phyloP scores from a whole-genome alignment of 2,329 filamentous ascomycete genomes.

The Xylariaceae sp. region DNA sequence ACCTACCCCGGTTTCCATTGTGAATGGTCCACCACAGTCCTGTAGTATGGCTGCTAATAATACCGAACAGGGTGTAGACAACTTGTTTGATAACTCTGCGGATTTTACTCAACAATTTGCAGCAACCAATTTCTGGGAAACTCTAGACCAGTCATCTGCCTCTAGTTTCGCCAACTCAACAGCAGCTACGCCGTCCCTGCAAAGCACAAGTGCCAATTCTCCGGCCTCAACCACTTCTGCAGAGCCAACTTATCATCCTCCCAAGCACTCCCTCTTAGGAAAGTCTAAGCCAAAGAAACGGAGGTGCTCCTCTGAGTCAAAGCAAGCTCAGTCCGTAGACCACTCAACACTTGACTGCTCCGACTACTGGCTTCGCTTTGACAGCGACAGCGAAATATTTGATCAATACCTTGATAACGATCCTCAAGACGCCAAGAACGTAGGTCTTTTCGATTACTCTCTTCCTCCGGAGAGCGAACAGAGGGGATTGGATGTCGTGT shows the following conservation, averaged over 20 bases:
- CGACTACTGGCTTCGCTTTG: conserved; percentile 35
- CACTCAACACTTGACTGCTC: conserved; percentile 32
- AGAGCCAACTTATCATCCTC: conserved; percentile 20
- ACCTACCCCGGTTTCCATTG: too few relatives aligned
- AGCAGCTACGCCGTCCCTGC: conserved; percentile 25
- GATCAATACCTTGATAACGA: conserved; percentile 21
- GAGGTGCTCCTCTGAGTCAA: conserved; percentile 29
- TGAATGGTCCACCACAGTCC: too few relatives aligned
- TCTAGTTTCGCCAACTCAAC: conserved; percentile 28
- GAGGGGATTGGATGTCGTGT: conserved; percentile 13
- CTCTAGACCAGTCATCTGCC: conserved; percentile 29
- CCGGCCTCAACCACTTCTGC: conserved; percentile 26
- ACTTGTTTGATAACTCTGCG: conserved; percentile 30
- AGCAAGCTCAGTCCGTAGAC: conserved; percentile 21
- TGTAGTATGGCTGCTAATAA: conserved; percentile 14
- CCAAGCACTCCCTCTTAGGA: conserved; percentile 27
- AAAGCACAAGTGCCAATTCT: conserved; percentile 26
- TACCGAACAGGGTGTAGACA: conserved; percentile 26
- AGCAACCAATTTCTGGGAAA: conserved; percentile 33
- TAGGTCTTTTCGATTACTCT: conserved; percentile 22
- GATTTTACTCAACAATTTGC: conserved; percentile 31
- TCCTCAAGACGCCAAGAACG: conserved; percentile 21
- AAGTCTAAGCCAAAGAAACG: conserved; percentile 28
- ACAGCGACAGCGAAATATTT: conserved; percentile 33
- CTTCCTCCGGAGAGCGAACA: conserved; percentile 9